Conservation (phyloP, 148 eudicot genomes). For the Rhododendron simsii region DNA sequence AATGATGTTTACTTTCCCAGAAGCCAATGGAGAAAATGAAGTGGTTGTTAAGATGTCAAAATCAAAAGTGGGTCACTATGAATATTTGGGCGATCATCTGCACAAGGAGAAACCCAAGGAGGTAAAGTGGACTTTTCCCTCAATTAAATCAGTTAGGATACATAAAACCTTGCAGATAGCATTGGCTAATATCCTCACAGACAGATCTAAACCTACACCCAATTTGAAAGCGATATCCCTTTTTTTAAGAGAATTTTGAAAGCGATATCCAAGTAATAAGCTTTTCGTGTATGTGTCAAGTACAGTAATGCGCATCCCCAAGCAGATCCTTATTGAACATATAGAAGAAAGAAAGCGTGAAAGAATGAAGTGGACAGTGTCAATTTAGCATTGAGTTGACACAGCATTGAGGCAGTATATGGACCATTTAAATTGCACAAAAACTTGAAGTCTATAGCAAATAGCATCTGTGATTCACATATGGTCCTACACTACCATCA, state of each 20-base stretch:
- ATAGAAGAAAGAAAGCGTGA: not conserved
- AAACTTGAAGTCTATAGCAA: not conserved
- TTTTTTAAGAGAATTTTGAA: not conserved
- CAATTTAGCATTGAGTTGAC: not conserved
- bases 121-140: not conserved
- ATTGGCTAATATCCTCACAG: not conserved
- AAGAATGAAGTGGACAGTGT: not conserved
- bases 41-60: not conserved
- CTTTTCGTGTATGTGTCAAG: not conserved
- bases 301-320: not conserved
- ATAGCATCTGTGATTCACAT: not conserved
- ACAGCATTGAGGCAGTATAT: not conserved
- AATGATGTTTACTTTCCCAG: not conserved
- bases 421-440: not conserved
- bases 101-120: not conserved
- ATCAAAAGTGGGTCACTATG: not conserved
- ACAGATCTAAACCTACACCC: not conserved
- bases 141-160: not conserved
- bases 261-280: not conserved
- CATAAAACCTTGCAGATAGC: not conserved
- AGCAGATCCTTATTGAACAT: not conserved
- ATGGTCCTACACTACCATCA: not conserved
- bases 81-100: not conserved
- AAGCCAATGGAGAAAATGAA: not conserved
- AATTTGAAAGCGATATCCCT: not conserved